These are phyloP conservation scores for Beauveria varroae DNA, from an alignment of 2,329 filamentous ascomycete genomes.

Conservation along the genomic window DNA sequence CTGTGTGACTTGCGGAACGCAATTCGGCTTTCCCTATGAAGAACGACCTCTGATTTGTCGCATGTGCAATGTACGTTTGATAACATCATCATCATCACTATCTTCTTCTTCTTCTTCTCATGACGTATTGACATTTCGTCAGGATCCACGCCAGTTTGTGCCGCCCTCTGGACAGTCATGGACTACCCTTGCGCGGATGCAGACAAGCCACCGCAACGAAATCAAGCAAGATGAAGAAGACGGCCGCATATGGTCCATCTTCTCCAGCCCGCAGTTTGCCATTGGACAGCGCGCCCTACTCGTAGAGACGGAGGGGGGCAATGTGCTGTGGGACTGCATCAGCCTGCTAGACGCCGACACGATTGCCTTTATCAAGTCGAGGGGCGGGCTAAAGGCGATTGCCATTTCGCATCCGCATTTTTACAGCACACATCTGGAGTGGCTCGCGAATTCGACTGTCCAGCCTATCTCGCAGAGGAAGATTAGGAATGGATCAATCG, in stretches of 20 bases:
- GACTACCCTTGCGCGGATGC: constrained; percentile 47
- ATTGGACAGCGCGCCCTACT: constrained; percentile 72
- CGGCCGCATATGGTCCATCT: constrained; percentile 37
- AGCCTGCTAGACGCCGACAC: constrained; percentile 62
- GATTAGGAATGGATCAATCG: constrained; percentile 58
- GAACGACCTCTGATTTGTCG: constrained; percentile 47
- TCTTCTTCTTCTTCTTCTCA: too few species aligned
- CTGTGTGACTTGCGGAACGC: constrained; percentile 64
- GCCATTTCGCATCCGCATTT: constrained; percentile 77
- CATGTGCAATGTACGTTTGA: constrained; percentile 51
- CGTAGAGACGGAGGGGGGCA: constrained; percentile 56
- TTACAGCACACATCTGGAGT: constrained; percentile 68
- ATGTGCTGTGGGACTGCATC: constrained; percentile 75
- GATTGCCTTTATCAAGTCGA: constrained; percentile 43
- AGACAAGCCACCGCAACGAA: constrained; percentile 42
- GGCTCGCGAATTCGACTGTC: constrained; percentile 60
- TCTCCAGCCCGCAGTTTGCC: constrained; percentile 51
- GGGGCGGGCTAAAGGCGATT: constrained; percentile 64
- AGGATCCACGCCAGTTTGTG: constrained; percentile 62
- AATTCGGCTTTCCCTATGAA: constrained; percentile 42
- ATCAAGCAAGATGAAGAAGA: constrained; percentile 42
- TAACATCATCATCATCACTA: too few species aligned
- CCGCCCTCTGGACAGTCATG: constrained; percentile 49
- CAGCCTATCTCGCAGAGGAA: constrained; percentile 59
- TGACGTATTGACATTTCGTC: neutral